phyloP scores from a whole-genome alignment of 176 grass and related monocot species.

The Cymbopogon citratus region DNA sequence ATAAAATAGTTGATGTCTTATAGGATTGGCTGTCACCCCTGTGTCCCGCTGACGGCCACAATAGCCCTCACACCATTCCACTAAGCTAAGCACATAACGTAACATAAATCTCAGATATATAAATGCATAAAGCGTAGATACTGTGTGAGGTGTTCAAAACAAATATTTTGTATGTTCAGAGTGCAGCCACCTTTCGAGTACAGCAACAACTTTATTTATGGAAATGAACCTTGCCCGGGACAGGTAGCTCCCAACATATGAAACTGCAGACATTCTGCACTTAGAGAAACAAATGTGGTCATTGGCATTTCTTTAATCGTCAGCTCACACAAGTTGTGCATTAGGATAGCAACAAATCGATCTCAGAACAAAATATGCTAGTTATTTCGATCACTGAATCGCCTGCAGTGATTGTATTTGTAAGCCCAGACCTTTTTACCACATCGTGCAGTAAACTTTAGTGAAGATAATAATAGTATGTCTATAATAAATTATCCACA shows the following conservation, averaged over 20 bases:
- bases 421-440: neutral
- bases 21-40: slow-evolving; percentile 24
- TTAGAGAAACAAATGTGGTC: neutral
- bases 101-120: slow-evolving; percentile 28
- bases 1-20: slow-evolving; percentile 67
- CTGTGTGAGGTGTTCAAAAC: neutral
- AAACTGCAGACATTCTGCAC: slow-evolving; percentile 90
- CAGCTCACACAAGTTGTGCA: neutral
- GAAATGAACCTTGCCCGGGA: slow-evolving; percentile 94
- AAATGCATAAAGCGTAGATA: neutral
- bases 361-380: neutral
- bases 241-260: slow-evolving; percentile 92
- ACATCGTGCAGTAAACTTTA: neutral
- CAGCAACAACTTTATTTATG: slow-evolving; percentile 33
- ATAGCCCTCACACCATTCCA: slow-evolving; percentile 61
- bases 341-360: neutral
- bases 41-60: slow-evolving; percentile 24
- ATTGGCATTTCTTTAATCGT: slow-evolving; percentile 14
- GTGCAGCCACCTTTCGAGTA: slow-evolving; percentile 59
- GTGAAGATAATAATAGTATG: neutral
- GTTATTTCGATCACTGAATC: neutral
- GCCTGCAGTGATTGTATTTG: neutral
- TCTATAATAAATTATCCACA: neutral
- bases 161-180: neutral
- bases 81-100: slow-evolving; percentile 53